phyloP scores from a whole-genome alignment of 2,329 filamentous ascomycete species.

The Truncatella angustata region DNA sequence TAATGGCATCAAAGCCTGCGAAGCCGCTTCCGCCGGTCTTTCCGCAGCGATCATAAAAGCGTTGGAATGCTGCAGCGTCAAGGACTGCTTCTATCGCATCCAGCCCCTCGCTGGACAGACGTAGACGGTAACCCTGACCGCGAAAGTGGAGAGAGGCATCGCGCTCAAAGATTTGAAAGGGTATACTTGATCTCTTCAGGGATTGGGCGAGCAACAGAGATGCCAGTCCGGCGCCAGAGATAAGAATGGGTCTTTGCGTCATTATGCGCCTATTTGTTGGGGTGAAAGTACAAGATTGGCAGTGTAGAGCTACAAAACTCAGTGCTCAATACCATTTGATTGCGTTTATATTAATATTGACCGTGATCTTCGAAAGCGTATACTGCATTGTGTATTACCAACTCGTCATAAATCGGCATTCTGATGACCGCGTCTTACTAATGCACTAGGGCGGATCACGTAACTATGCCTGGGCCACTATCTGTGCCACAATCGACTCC shows the following conservation, averaged over 20 bases:
- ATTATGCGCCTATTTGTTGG: not conserved
- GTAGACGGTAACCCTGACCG: conserved; percentile 61
- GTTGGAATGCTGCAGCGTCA: conserved; percentile 41
- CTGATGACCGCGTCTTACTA: too few species aligned
- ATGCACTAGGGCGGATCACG: too few species aligned
- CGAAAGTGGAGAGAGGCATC: conserved; percentile 50
- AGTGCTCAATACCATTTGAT: too few species aligned
- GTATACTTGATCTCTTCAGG: conserved; percentile 38
- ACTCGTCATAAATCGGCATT: too few species aligned
- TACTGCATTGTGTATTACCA: too few species aligned
- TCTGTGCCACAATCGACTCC: too few species aligned
- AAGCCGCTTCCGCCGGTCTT: conserved; percentile 59
- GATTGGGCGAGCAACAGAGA: conserved; percentile 44
- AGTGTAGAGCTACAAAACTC: too few species aligned
- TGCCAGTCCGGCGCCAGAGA: conserved; percentile 42
- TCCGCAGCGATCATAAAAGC: conserved; percentile 59
- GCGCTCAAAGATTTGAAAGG: conserved; percentile 57
- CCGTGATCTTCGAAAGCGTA: too few species aligned
- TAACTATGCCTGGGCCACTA: too few species aligned
- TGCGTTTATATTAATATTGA: too few species aligned
- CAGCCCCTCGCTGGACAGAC: conserved; percentile 54
- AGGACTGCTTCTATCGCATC: conserved; percentile 61
- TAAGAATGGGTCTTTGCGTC: conserved; percentile 33
- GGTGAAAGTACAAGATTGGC: too few species aligned
- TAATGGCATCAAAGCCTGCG: conserved; percentile 48